Conservation (phyloP, 805 yeast genomes). For the Ogataea naganishii region DNA sequence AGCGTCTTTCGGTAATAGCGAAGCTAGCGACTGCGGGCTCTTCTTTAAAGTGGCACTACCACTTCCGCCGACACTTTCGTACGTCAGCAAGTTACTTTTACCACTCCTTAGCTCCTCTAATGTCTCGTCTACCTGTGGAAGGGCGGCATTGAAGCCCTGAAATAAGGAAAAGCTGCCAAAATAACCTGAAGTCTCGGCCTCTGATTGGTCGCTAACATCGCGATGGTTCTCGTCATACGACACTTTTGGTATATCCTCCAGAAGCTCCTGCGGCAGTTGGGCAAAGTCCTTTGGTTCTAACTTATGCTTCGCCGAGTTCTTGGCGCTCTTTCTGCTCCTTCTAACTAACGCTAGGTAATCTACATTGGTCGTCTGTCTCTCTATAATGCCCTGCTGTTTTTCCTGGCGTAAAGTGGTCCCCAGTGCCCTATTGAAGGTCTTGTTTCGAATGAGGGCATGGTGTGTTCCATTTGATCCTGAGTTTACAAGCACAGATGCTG, state of each 20-base stretch:
- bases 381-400: slow-evolving; percentile 15
- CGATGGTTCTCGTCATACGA: slow-evolving; percentile 3
- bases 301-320: slow-evolving; percentile 3
- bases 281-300: slow-evolving; percentile 31
- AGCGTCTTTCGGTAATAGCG: slow-evolving; percentile 31
- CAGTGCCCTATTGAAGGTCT: slow-evolving; percentile 35
- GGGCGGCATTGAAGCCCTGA: slow-evolving; percentile 61
- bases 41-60: no score
- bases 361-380: slow-evolving; percentile 12
- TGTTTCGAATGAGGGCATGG: slow-evolving; percentile 14
- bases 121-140: slow-evolving; percentile 41
- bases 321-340: slow-evolving; percentile 7
- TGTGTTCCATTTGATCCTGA: slow-evolving; percentile 13
- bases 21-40: no score
- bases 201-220: slow-evolving; percentile 3
- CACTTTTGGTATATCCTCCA: slow-evolving; percentile 41
- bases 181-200: no score
- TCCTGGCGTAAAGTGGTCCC: slow-evolving; percentile 30
- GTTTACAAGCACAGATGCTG: slow-evolving; percentile 43
- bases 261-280: slow-evolving; percentile 52
- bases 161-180: slow-evolving; percentile 57
- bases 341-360: slow-evolving; percentile 8
- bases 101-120: slow-evolving; percentile 20
- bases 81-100: slow-evolving; percentile 9
- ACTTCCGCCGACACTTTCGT: no score